Evolutionary conservation across 2,329 filamentous ascomycete genomes (phyloP).

Genomic region (Teratosphaeria pseudoeucalypti): DNA sequence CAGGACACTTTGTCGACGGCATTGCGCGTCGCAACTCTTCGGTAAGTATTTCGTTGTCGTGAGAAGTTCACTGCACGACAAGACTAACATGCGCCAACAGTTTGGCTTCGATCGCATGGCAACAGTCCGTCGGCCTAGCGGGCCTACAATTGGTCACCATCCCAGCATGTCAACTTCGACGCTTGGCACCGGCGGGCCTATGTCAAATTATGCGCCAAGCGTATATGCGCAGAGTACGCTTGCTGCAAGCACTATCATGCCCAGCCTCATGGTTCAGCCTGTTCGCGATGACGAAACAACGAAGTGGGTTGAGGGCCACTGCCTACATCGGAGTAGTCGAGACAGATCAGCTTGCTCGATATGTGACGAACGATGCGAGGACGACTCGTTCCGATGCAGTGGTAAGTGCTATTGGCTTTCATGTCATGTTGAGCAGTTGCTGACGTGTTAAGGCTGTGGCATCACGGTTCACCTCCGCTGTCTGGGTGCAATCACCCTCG

Average conservation of each 20-base stretch:
- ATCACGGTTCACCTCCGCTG: conserved; percentile 49
- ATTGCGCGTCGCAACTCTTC: conserved; percentile 82
- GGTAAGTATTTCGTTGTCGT: conserved; percentile 27
- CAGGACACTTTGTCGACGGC: conserved; percentile 55
- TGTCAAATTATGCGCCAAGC: conserved; percentile 60
- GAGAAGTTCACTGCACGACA: conserved; percentile 16
- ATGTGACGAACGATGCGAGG: conserved; percentile 64
- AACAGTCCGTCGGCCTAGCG: conserved; percentile 51
- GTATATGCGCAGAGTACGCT: conserved; percentile 79
- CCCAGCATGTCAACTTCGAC: conserved; percentile 59
- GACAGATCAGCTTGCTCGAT: conserved; percentile 59
- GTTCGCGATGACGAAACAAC: conserved; percentile 69
- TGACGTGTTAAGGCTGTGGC: conserved; percentile 40
- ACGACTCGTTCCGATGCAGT: conserved; percentile 65
- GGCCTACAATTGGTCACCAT: conserved; percentile 43
- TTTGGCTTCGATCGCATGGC: conserved; percentile 68
- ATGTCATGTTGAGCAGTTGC: conserved; percentile 1
- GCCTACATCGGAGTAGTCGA: conserved; percentile 54
- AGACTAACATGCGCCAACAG: conserved; percentile 26
- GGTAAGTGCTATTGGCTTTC: conserved; percentile 28
- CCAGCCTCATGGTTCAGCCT: conserved; percentile 68
- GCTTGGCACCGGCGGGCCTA: conserved; percentile 30
- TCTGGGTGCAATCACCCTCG: conserved; percentile 49
- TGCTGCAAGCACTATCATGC: conserved; percentile 78
- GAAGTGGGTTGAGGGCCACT: conserved; percentile 78